A percentile compares a stretch with the other conserved stretches of the same genome.
These are phyloP conservation scores for Mitragyna speciosa DNA, from an alignment of 257 asterid species.

Conservation along the genomic window DNA sequence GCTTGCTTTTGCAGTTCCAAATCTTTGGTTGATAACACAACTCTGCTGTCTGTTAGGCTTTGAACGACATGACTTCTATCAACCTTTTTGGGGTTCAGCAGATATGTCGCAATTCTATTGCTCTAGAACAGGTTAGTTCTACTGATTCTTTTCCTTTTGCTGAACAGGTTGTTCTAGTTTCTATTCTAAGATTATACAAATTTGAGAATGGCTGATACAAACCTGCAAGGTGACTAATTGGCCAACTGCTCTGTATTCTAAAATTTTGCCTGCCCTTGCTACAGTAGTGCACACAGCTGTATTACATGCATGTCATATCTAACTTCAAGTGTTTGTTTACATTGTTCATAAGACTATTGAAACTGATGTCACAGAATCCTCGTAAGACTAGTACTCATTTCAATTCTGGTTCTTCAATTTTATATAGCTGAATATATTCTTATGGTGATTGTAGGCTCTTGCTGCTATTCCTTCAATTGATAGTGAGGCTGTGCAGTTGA, in stretches of 20 bases:
- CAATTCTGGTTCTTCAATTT: not conserved
- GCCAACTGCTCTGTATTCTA: not conserved
- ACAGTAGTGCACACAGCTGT: not conserved
- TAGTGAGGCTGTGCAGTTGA: slow-evolving; percentile 73
- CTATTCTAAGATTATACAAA: not conserved
- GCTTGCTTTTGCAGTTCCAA: not conserved
- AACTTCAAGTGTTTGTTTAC: not conserved
- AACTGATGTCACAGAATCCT: not conserved
- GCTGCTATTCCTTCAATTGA: slow-evolving; percentile 89
- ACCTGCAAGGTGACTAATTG: not conserved
- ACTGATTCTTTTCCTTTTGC: slow-evolving; percentile 2
- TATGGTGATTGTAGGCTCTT: slow-evolving; percentile 63
- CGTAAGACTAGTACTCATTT: not conserved
- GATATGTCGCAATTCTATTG: slow-evolving; percentile 96
- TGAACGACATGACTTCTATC: slow-evolving; percentile 86
- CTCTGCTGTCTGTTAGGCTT: slow-evolving; percentile 54
- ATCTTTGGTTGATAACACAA: slow-evolving; percentile 21
- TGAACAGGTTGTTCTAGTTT: not conserved
- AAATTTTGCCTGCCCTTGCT: not conserved
- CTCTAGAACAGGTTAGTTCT: slow-evolving; percentile 81
- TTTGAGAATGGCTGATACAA: not conserved
- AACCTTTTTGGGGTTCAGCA: slow-evolving; percentile 99
- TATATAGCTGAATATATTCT: slow-evolving; percentile 18
- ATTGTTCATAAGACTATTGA: not conserved
- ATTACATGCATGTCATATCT: not conserved